Conservation (phyloP, 1,284 basidiomycete species). For the Puccinia hordei region DNA sequence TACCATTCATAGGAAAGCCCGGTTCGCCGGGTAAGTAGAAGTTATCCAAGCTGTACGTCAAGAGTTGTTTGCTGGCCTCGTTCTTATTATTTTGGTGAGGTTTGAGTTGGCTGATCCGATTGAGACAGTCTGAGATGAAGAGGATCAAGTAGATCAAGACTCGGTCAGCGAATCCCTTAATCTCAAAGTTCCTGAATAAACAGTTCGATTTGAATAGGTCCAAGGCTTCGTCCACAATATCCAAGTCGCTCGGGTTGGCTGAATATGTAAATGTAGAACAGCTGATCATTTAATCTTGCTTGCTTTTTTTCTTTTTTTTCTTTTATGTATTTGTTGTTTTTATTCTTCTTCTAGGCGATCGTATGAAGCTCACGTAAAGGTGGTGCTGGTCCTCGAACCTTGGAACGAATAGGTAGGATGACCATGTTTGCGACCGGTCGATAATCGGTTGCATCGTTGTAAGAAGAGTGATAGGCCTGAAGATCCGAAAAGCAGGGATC, state of each 20-base stretch:
- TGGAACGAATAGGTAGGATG: conserved; percentile 86
- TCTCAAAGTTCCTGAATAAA: conserved; percentile 99
- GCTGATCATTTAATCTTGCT: not conserved
- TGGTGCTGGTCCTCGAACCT: conserved; percentile 86
- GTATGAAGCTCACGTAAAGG: conserved; percentile 65
- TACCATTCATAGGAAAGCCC: conserved; percentile 86
- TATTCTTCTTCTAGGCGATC: too few species aligned
- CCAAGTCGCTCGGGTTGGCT: conserved; percentile 76
- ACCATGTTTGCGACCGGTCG: conserved; percentile 86
- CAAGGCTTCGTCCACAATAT: conserved; percentile 94
- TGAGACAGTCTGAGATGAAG: conserved; percentile 94
- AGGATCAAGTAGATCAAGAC: conserved; percentile 96
- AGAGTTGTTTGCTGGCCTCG: conserved; percentile 45
- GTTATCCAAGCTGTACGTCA: conserved; percentile 71
- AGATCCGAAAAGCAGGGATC: too few species aligned
- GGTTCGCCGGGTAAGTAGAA: conserved; percentile 96
- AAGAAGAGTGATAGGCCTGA: conserved; percentile 92
- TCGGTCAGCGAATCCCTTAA: conserved; percentile 93
- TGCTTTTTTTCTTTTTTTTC: conserved; percentile 20
- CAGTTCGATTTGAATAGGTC: conserved; percentile 99
- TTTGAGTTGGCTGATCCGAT: conserved; percentile 70
- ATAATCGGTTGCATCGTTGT: conserved; percentile 82
- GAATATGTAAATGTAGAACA: conserved; percentile 1
- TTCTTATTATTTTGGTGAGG: conserved; percentile 31
- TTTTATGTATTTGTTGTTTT: too few species aligned